These are phyloP conservation scores for Rhytidiadelphus loreus DNA, from an alignment of 225 moss, liverwort and hornwort species.

Conservation along the genomic window DNA sequence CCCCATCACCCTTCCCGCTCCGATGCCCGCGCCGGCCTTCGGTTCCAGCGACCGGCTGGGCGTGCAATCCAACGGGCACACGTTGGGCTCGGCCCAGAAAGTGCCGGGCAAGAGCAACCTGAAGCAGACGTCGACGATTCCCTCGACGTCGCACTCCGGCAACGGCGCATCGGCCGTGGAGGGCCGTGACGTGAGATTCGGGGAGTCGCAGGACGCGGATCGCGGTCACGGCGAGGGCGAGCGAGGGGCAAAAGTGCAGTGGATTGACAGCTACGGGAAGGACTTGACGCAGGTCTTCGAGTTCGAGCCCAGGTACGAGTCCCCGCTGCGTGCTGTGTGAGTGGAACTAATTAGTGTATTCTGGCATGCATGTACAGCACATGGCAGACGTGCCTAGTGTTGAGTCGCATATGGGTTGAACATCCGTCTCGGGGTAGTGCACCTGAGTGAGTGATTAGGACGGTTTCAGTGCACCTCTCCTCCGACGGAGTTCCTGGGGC, in stretches of 20 bases:
- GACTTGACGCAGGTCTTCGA: slow-evolving; percentile 90
- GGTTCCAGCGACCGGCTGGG: slow-evolving; percentile 33
- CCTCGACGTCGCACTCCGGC: slow-evolving; percentile 40
- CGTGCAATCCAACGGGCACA: slow-evolving; percentile 55
- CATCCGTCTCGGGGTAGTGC: background rate
- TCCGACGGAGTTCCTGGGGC: background rate
- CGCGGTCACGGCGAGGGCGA: slow-evolving; percentile 12
- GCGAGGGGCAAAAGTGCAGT: slow-evolving; percentile 59
- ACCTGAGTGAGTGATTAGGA: background rate
- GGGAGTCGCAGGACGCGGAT: slow-evolving; percentile 12
- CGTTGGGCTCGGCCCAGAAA: slow-evolving; percentile 33
- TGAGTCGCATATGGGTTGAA: background rate
- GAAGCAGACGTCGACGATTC: slow-evolving; percentile 54
- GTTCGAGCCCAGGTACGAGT: slow-evolving; percentile 82
- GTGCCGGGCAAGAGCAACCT: slow-evolving; percentile 79
- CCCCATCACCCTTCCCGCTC: slow-evolving; percentile 58
- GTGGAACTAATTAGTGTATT: background rate
- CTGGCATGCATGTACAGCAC: too few species aligned
- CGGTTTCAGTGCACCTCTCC: background rate
- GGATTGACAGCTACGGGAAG: slow-evolving; percentile 81
- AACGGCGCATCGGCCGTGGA: slow-evolving; percentile 9
- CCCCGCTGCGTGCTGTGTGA: background rate
- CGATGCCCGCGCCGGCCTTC: slow-evolving; percentile 50
- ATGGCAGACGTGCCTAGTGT: background rate
- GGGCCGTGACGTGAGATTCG: slow-evolving; percentile 13